Evolutionary conservation across 768 basidiomycete species (phyloP).

Genomic region (Pisolithus tinctorius): DNA sequence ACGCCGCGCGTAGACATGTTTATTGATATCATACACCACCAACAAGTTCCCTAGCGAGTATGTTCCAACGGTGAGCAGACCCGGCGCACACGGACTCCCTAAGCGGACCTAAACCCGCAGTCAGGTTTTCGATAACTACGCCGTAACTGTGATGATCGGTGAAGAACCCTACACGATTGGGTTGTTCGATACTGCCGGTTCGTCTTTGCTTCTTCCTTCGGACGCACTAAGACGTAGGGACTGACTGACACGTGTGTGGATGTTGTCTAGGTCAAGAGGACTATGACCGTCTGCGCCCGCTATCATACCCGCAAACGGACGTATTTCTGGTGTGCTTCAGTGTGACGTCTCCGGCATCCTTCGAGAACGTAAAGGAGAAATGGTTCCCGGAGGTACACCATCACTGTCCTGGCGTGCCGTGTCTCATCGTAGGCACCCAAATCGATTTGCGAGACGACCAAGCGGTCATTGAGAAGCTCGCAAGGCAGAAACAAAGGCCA

Average conservation of each 20-base stretch:
- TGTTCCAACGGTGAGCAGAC: constrained; percentile 82
- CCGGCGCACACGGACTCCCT: not conserved
- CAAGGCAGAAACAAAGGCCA: constrained; percentile 93
- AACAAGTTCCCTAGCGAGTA: constrained; percentile 99
- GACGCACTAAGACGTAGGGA: not conserved
- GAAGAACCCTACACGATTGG: constrained; percentile 99
- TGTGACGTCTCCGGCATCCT: constrained; percentile 96
- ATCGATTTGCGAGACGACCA: constrained; percentile 93
- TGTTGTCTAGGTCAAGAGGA: constrained; percentile 84
- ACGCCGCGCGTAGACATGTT: constrained; percentile 62
- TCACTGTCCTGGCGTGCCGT: constrained; percentile 98
- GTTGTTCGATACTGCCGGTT: constrained; percentile 97
- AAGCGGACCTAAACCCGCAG: constrained; percentile 14
- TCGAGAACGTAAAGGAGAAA: constrained; percentile 99
- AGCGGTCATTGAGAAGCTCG: constrained; percentile 90
- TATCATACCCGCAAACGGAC: constrained; percentile 99
- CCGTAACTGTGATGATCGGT: constrained; percentile 99
- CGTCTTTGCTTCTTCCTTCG: constrained; percentile 25
- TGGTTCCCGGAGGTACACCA: constrained; percentile 99
- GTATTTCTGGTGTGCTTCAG: constrained; percentile 99
- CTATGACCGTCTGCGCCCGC: constrained; percentile 96
- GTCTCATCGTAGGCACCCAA: constrained; percentile 98
- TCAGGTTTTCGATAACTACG: constrained; percentile 95
- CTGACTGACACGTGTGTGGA: constrained; percentile 8
- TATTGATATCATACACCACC: constrained; percentile 95